Evolutionary conservation across 2,329 filamentous ascomycete genomes (phyloP), one percentile per base, ranked within the genome.

Genomic region (Diaporthe eres): DNA sequence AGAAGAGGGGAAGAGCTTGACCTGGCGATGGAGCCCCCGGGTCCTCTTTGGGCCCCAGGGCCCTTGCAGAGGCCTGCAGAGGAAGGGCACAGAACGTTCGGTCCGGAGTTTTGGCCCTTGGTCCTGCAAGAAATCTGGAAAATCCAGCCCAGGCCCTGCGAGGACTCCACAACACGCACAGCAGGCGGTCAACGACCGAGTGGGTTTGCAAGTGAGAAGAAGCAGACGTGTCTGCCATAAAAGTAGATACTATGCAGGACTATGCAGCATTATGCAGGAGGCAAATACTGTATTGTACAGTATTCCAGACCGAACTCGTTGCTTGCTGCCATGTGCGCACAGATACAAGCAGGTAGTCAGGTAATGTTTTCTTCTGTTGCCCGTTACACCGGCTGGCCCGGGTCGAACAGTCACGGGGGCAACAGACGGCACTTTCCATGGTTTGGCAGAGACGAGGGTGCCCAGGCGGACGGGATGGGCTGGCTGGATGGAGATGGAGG

Each of bases 131-230:
- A 55, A 70, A 55, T 70, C 65, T 55, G 65, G 65, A 70, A 70
- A 70, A 70, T 55, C 34, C 65, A 70, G 65, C 25, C 65, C 49
- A 42, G 65, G 65, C 65, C 49, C 65, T 55, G 65, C 47, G 34
- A 70, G 28, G 34, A 37, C 49, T 13, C 47, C 65, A 55, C 65
- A 53, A 37, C 22, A 9, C 15, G 19, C 34, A 15, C 37, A 22
- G 65, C 65, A 55, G n/a, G 65, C 65, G 65, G 65, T 70, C 65
- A 70, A 70, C 65, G n/a, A 70, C 65, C 65, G 65, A 70, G 65
- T 70, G 49, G 49, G 65, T 19, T 53, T 19, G 22, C 53, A 19
- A 19, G 28, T 25, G 7, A 37, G n/a, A 55, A 8, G 28, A 25
- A 10, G 65, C 34, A 55, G 47, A 70, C 47, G 65, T 70, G 65